Evolutionary conservation across 768 basidiomycete genomes (phyloP).

Genomic region (Pleurotus tuoliensis): DNA sequence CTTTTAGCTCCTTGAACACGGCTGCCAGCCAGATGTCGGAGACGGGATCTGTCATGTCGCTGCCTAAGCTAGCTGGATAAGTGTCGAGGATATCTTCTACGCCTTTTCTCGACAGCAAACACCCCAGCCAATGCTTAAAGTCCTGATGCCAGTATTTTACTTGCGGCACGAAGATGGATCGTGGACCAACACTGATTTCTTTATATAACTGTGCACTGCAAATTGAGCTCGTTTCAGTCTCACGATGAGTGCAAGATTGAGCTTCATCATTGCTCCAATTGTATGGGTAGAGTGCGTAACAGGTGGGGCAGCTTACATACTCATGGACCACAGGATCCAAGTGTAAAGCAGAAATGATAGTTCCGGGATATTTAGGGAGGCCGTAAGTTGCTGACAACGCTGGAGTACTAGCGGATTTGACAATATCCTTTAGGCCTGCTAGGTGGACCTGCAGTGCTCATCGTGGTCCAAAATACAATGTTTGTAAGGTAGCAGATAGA

Average conservation of each 20-base stretch:
- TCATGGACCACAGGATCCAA: slow-evolving; percentile 18
- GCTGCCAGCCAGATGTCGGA: background rate
- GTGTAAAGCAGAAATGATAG: slow-evolving; percentile 8
- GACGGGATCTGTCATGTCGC: background rate
- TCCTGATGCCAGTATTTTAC: slow-evolving; percentile 18
- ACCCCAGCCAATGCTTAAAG: slow-evolving; percentile 21
- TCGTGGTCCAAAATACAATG: no score
- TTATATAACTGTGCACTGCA: background rate
- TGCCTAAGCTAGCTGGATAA: slow-evolving; percentile 6
- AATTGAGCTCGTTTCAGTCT: background rate
- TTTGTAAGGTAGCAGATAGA: no score
- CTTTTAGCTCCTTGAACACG: background rate
- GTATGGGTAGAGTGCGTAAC: slow-evolving; percentile 18
- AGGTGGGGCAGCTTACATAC: slow-evolving; percentile 20
- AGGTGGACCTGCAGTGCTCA: no score
- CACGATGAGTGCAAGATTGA: background rate
- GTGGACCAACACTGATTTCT: slow-evolving; percentile 5
- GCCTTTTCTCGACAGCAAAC: slow-evolving; percentile 20
- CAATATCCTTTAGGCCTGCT: no score
- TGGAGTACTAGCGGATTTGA: no score
- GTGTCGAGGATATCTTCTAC: slow-evolving; percentile 21
- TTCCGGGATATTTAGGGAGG: background rate
- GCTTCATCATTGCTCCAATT: slow-evolving; percentile 2
- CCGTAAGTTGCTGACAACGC: no score
- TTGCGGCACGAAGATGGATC: slow-evolving; percentile 7